A percentile compares a stretch with the other conserved stretches of the same genome.
These are phyloP conservation scores for Cornus florida DNA, from an alignment of 148 eudicot species.

Conservation along the genomic window DNA sequence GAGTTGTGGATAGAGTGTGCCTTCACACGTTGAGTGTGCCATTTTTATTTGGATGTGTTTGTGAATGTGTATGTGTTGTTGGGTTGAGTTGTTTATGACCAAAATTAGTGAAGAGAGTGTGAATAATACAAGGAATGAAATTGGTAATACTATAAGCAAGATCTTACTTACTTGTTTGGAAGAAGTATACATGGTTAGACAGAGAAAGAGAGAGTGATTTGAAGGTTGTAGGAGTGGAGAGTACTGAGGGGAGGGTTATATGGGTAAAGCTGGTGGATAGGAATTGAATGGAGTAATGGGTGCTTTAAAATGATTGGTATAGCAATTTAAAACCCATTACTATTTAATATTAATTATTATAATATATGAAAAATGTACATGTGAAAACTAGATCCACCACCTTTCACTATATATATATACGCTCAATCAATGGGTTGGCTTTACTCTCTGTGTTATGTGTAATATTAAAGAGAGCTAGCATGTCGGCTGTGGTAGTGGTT, in stretches of 20 bases:
- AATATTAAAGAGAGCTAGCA: no score
- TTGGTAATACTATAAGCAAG: neutral
- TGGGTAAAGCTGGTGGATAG: neutral
- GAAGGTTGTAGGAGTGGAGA: neutral
- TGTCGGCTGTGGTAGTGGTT: no score
- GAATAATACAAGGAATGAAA: constrained; percentile 6
- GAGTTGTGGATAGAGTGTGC: constrained; percentile 61
- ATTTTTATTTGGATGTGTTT: constrained; percentile 28
- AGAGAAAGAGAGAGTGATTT: neutral
- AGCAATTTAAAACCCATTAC: no score
- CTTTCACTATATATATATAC: no score
- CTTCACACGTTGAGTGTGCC: constrained; percentile 54
- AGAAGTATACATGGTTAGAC: neutral
- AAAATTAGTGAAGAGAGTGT: constrained; percentile 21
- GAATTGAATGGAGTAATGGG: neutral
- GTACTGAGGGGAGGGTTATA: no score
- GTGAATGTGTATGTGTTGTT: constrained; percentile 28
- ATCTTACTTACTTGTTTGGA: neutral
- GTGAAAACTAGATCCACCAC: no score
- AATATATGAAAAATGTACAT: no score
- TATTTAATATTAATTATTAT: no score
- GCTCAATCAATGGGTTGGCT: no score
- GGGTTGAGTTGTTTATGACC: neutral
- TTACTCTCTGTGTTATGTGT: no score
- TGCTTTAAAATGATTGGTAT: no score